These are phyloP conservation scores for Populus tremula DNA, from an alignment of 345 rosid species.

Conservation along the genomic window DNA sequence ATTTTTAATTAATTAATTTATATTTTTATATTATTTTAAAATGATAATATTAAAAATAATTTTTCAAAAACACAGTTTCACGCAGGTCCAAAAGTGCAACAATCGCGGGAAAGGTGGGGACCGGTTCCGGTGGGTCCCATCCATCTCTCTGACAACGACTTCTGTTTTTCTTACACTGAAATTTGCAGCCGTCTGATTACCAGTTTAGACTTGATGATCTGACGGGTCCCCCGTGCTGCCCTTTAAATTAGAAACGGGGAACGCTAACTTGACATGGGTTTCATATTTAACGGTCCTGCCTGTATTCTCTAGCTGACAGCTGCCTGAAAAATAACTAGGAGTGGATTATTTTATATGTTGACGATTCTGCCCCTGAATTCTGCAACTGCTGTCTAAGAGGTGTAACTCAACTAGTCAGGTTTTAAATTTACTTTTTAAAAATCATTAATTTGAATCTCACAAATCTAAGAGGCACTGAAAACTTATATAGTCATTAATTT, in stretches of 20 bases:
- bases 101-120: conserved; percentile 24
- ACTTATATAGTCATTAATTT: too few species aligned
- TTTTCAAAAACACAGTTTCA: too few species aligned
- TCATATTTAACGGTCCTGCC: conserved; percentile 14
- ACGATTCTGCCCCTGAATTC: conserved; percentile 17
- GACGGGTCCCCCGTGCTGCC: conserved; percentile 15
- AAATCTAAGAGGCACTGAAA: too few species aligned
- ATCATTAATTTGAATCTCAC: too few species aligned
- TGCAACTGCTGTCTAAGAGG: background rate
- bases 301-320: conserved; percentile 5
- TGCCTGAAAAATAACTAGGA: background rate
- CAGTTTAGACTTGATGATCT: background rate
- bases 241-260: too few species aligned
- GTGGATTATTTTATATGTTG: background rate
- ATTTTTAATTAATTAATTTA: too few species aligned
- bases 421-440: too few species aligned
- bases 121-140: conserved; percentile 24
- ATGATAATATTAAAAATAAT: too few species aligned
- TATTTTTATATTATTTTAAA: too few species aligned
- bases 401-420: too few species aligned
- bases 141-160: background rate
- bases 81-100: too few species aligned
- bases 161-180: background rate
- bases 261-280: conserved; percentile 19
- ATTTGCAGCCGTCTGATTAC: conserved; percentile 12